Evolutionary conservation across 768 basidiomycete species (phyloP).

Genomic region (Leccinum subgranulosum): DNA sequence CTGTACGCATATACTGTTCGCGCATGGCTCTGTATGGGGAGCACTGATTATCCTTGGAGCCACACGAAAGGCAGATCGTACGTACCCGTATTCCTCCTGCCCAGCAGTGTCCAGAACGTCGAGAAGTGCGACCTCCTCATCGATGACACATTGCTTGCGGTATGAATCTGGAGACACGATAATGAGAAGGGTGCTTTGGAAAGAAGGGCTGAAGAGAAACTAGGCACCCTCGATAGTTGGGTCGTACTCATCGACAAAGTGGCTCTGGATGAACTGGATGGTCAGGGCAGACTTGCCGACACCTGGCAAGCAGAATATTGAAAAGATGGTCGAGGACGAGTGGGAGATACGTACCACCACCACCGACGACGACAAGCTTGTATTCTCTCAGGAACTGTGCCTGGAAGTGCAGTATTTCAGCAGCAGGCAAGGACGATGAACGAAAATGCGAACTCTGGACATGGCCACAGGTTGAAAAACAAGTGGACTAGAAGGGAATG

Average conservation of each 20-base stretch:
- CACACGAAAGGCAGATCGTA: slow-evolving; percentile 15
- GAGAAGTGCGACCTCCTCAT: slow-evolving; percentile 96
- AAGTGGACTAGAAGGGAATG: not conserved
- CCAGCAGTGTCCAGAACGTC: slow-evolving; percentile 98
- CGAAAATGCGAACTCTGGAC: not conserved
- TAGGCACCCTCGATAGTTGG: slow-evolving; percentile 86
- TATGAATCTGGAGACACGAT: slow-evolving; percentile 69
- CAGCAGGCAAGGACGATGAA: not conserved
- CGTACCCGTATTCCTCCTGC: slow-evolving; percentile 96
- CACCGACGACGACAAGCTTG: slow-evolving; percentile 97
- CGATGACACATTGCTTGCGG: slow-evolving; percentile 94
- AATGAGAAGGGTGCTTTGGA: not conserved
- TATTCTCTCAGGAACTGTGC: slow-evolving; percentile 94
- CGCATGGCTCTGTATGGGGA: slow-evolving; percentile 78
- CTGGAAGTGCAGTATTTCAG: slow-evolving; percentile 33
- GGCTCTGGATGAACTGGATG: slow-evolving; percentile 96
- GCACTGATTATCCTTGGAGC: slow-evolving; percentile 2
- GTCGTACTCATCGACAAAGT: slow-evolving; percentile 91
- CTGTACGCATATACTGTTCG: slow-evolving; percentile 98
- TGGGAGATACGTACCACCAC: slow-evolving; percentile 71
- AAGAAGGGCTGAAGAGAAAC: slow-evolving; percentile 7
- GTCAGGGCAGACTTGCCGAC: slow-evolving; percentile 88
- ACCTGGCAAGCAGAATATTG: slow-evolving; percentile 17
- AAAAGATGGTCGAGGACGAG: slow-evolving; percentile 17
- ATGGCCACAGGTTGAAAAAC: slow-evolving; percentile 2